Percentiles rank a stretch among this genome's conserved stretches.
phyloP scores from a whole-genome alignment of 2,329 filamentous ascomycete species.

The Dactylellina drechsleri region DNA sequence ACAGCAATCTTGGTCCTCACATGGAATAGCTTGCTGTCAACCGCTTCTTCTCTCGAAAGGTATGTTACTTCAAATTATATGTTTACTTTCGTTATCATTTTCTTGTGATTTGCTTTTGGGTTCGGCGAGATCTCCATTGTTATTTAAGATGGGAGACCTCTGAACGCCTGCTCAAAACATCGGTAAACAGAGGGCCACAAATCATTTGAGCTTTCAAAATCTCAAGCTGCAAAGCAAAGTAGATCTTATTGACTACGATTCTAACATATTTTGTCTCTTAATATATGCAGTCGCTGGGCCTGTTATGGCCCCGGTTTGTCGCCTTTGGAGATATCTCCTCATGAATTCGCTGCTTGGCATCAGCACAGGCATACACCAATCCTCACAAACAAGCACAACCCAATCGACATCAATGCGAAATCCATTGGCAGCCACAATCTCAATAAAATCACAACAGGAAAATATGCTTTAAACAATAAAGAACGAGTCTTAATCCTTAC shows the following conservation, averaged over 20 bases:
- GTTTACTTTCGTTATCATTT: not conserved
- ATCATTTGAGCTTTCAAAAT: not conserved
- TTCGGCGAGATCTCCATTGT: too few species aligned
- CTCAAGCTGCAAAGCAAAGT: too few species aligned
- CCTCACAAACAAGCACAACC: constrained; percentile 93
- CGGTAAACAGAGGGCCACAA: not conserved
- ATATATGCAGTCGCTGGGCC: constrained; percentile 62
- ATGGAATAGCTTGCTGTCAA: constrained; percentile 35
- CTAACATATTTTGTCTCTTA: not conserved
- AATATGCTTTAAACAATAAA: constrained; percentile 79
- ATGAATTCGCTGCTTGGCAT: constrained; percentile 90
- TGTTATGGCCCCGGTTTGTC: constrained; percentile 95
- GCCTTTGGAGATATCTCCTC: constrained; percentile 93
- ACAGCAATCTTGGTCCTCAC: constrained; percentile 35
- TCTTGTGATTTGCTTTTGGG: not conserved
- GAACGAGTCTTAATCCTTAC: constrained; percentile 93
- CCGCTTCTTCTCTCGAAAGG: constrained; percentile 47
- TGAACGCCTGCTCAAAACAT: not conserved
- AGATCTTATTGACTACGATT: not conserved
- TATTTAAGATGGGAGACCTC: too few species aligned
- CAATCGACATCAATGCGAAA: constrained; percentile 82
- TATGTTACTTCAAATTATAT: not conserved
- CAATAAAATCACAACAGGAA: constrained; percentile 83
- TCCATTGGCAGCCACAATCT: constrained; percentile 84
- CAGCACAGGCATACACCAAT: constrained; percentile 90